Conservation (phyloP, 2,329 filamentous ascomycete genomes). For the Fusarium agapanthi region DNA sequence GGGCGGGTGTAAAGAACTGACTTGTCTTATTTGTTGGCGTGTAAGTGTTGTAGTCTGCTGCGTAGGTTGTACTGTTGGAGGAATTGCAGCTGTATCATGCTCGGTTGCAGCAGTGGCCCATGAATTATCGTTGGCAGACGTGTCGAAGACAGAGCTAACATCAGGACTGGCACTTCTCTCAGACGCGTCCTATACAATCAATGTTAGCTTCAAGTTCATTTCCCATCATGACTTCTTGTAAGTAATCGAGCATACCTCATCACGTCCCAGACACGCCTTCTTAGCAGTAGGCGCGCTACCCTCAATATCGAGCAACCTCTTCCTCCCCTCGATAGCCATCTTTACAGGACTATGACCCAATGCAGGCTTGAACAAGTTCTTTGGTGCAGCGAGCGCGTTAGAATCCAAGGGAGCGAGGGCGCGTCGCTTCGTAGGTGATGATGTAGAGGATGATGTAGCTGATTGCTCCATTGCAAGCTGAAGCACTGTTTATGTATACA, state of each 20-base stretch:
- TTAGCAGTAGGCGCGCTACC: slow-evolving; percentile 42
- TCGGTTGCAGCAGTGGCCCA: slow-evolving; percentile 61
- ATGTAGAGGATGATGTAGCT: slow-evolving; percentile 25
- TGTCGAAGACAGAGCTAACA: slow-evolving; percentile 61
- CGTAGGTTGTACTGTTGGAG: slow-evolving; percentile 14
- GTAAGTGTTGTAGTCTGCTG: slow-evolving; percentile 48
- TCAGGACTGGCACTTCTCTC: slow-evolving; percentile 51
- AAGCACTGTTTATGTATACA: neutral
- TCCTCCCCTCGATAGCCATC: slow-evolving; percentile 41
- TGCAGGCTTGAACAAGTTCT: slow-evolving; percentile 35
- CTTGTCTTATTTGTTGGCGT: slow-evolving; percentile 63
- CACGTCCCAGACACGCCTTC: slow-evolving; percentile 47
- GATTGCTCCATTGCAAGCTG: slow-evolving; percentile 34
- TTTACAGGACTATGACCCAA: slow-evolving; percentile 37
- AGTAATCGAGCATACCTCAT: slow-evolving; percentile 40
- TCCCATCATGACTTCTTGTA: neutral
- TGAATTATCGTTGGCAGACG: slow-evolving; percentile 56
- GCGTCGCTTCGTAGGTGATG: slow-evolving; percentile 58
- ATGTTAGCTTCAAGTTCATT: slow-evolving; percentile 1
- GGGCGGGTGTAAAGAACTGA: slow-evolving; percentile 39
- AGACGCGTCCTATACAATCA: slow-evolving; percentile 34
- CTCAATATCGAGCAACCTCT: slow-evolving; percentile 40
- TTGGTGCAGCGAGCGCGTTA: slow-evolving; percentile 51
- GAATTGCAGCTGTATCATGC: slow-evolving; percentile 48
- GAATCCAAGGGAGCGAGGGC: slow-evolving; percentile 57